These are phyloP conservation scores for Pseudogymnoascus sp. DNA, from an alignment of 2,329 filamentous ascomycete species.

Conservation along the genomic window DNA sequence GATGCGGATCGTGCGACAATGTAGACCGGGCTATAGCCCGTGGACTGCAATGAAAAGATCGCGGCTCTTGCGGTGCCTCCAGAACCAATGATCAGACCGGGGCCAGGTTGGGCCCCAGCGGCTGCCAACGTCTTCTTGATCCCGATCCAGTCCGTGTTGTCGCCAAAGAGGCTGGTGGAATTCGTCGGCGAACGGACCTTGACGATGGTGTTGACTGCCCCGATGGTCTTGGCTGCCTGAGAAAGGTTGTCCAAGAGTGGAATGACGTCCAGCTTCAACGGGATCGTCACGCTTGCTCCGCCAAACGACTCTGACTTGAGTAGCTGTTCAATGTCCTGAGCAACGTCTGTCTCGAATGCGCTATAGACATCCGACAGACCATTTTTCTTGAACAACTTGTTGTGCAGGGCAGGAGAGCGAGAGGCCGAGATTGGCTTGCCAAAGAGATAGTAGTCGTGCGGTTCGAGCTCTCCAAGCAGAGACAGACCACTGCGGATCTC, in stretches of 20 bases:
- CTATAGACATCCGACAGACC: slow-evolving; percentile 83
- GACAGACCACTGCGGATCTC: slow-evolving; percentile 77
- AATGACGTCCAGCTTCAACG: slow-evolving; percentile 85
- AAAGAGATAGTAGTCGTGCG: slow-evolving; percentile 77
- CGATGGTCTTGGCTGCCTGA: slow-evolving; percentile 71
- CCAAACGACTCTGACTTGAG: slow-evolving; percentile 72
- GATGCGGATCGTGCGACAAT: slow-evolving; percentile 67
- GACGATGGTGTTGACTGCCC: slow-evolving; percentile 90
- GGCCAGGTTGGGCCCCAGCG: slow-evolving; percentile 26
- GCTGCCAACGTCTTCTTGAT: slow-evolving; percentile 67
- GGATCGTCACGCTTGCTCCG: slow-evolving; percentile 91
- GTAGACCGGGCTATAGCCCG: slow-evolving; percentile 81
- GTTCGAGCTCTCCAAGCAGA: slow-evolving; percentile 68
- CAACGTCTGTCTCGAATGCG: slow-evolving; percentile 63
- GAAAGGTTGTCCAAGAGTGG: slow-evolving; percentile 71
- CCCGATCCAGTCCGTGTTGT: slow-evolving; percentile 94
- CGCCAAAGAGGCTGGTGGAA: slow-evolving; percentile 56
- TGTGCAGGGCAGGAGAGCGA: slow-evolving; percentile 83
- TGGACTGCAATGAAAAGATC: slow-evolving; percentile 75
- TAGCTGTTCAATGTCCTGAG: slow-evolving; percentile 51
- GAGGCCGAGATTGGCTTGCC: slow-evolving; percentile 77
- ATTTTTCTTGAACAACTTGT: slow-evolving; percentile 65
- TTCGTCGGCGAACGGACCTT: slow-evolving; percentile 34
- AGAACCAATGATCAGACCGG: slow-evolving; percentile 78
- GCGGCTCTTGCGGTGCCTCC: slow-evolving; percentile 89